Evolutionary conservation across 345 rosid genomes (phyloP), one percentile per base, ranked within the genome.

Genomic region (Sapria himalayana): DNA sequence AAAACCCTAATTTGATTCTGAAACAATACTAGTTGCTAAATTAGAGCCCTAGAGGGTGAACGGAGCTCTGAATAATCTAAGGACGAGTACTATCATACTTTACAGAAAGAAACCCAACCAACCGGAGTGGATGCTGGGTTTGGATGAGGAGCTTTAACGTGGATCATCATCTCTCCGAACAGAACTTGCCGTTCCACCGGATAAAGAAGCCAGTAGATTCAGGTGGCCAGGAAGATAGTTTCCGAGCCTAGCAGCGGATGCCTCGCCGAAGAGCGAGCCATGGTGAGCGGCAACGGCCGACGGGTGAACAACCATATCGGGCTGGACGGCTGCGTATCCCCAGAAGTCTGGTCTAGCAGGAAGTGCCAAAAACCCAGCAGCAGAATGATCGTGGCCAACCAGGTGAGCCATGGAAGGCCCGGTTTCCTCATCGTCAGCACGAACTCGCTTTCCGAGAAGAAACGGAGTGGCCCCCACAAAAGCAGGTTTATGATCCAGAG

Each of bases 291-390:
- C 19, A 12, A 69, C 43, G 22, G 62, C 29, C 9, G 68, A 45
- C 46, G 71, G 44, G 40, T 75, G 94, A 29, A 71, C 59, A 9
- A 69, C 68, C 71, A 79, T 56, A 62, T 78, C 94, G 19, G 67
- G 69, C 22, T 81, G 67, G 9, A 71, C 52, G 9, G 78, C 63
- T 2, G 80, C 74, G 14, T 79, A 84, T 36, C 92, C 72, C 99
- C 99, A 91, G 41, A 74, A 84, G 48, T 91, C 96, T 0, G 84
- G 52, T 56, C 93, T 58, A 3, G 77, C 68, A 2, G 82, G 85
- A 35, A 82, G 20, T 4, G 94, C 94, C 98, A 94, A 89, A 51
- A 89, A 79, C 14, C 94, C 98, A n/a, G 70, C 73, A 0, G 73
- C 54, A 1, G n/a, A n/a, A n/a, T n/a, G n/a, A n/a, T n/a, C n/a